Percentiles rank a stretch among this genome's conserved stretches.
phyloP scores from a whole-genome alignment of 495 filamentous ascomycete genomes.

The Neurospora sp. region DNA sequence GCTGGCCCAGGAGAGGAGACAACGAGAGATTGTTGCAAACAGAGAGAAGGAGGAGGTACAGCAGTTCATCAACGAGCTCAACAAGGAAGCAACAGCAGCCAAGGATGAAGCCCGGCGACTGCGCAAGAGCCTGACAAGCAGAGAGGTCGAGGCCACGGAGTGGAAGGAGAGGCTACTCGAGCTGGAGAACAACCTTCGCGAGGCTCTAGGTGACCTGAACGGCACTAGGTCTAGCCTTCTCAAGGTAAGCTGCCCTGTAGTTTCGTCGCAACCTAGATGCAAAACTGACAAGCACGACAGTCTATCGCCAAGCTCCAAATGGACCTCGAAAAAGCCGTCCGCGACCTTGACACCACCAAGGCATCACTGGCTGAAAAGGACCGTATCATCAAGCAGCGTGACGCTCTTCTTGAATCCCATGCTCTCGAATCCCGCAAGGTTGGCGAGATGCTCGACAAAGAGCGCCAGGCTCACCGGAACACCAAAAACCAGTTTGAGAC shows the following conservation, averaged over 20 bases:
- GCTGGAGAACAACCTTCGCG: slow-evolving; percentile 76
- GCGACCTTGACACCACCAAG: slow-evolving; percentile 70
- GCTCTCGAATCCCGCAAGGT: slow-evolving; percentile 78
- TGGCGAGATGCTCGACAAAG: slow-evolving; percentile 81
- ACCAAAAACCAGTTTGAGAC: slow-evolving; percentile 82
- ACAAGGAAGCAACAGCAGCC: slow-evolving; percentile 63
- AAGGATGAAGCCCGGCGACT: slow-evolving; percentile 82
- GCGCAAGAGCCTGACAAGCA: slow-evolving; percentile 66
- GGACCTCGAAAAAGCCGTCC: slow-evolving; percentile 71
- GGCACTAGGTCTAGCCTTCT: slow-evolving; percentile 82
- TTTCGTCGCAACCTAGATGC: background rate
- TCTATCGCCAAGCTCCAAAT: slow-evolving; percentile 80
- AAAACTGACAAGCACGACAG: slow-evolving; percentile 25
- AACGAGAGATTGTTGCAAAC: slow-evolving; percentile 75
- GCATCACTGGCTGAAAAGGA: slow-evolving; percentile 77
- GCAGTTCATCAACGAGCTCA: slow-evolving; percentile 70
- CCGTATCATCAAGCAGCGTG: slow-evolving; percentile 78
- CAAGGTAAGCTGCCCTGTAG: slow-evolving; percentile 36
- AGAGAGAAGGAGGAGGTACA: slow-evolving; percentile 78
- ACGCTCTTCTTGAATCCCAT: slow-evolving; percentile 79
- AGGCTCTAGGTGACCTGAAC: slow-evolving; percentile 70
- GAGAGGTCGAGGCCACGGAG: slow-evolving; percentile 77
- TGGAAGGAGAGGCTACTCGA: slow-evolving; percentile 86
- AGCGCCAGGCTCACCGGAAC: slow-evolving; percentile 70
- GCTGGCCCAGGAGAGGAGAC: slow-evolving; percentile 67